These are phyloP conservation scores for Kodamaea nitidulidarum DNA, from an alignment of 805 yeast genomes.

Conservation along the genomic window DNA sequence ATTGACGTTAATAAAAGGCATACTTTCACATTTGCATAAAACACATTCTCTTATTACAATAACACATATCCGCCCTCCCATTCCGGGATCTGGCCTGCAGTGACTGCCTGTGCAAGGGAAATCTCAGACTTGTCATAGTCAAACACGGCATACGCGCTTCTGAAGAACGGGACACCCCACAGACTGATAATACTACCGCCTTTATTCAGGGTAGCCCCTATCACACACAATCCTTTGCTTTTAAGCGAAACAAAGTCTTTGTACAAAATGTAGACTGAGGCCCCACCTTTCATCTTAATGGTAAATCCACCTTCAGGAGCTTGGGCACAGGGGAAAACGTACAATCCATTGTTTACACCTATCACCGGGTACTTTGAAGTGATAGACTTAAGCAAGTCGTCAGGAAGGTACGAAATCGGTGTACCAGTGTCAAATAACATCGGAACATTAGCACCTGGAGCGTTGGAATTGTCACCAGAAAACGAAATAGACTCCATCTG, in stretches of 20 bases:
- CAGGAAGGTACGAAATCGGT: conserved; percentile 2
- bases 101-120: conserved; percentile 20
- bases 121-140: conserved; percentile 21
- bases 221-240: not conserved
- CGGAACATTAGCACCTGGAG: not conserved
- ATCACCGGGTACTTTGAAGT: not conserved
- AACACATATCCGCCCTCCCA: not conserved
- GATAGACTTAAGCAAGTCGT: not conserved
- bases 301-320: conserved; percentile 6
- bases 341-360: not conserved
- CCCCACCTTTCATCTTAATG: conserved; percentile 6
- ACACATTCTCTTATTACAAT: too few relatives aligned
- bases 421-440: conserved; percentile 2
- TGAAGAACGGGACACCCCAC: conserved; percentile 27
- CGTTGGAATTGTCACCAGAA: not conserved
- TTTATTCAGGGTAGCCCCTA: not conserved
- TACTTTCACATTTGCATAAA: too few relatives aligned
- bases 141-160: conserved; percentile 23
- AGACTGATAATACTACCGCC: conserved; percentile 1
- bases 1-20: too few relatives aligned
- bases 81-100: not conserved
- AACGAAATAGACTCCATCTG: not conserved
- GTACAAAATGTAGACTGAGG: conserved; percentile 1
- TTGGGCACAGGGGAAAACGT: not conserved
- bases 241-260: not conserved